These are phyloP conservation scores for Fonsecaea pedrosoi DNA, from an alignment of 2,329 filamentous ascomycete genomes.

Conservation along the genomic window DNA sequence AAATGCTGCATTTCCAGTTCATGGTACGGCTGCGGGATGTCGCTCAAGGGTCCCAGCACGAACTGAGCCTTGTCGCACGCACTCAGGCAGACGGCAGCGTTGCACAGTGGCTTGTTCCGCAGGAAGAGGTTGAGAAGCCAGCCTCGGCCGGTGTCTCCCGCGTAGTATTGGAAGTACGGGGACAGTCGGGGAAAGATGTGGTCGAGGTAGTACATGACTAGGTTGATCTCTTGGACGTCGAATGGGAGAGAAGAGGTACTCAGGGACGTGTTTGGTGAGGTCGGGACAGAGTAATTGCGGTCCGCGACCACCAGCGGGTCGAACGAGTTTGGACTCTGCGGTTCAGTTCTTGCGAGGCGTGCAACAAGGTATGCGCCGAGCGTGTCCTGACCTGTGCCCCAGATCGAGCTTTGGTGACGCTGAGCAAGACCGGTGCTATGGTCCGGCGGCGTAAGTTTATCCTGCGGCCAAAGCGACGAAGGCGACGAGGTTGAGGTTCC, in stretches of 20 bases:
- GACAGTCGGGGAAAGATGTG: slow-evolving; percentile 7
- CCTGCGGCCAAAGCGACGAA: background rate
- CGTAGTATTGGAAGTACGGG: slow-evolving; percentile 3
- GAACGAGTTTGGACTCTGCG: background rate
- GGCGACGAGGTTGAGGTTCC: background rate
- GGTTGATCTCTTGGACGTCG: slow-evolving; percentile 8
- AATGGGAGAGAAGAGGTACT: background rate
- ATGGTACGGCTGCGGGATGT: slow-evolving; percentile 16
- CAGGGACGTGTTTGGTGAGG: background rate
- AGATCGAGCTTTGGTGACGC: background rate
- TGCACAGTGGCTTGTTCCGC: slow-evolving; percentile 15
- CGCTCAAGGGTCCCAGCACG: slow-evolving; percentile 12
- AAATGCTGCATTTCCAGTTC: slow-evolving; percentile 20
- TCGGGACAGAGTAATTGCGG: background rate
- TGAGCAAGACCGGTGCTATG: background rate
- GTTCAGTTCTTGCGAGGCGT: background rate
- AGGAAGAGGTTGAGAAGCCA: slow-evolving; percentile 20
- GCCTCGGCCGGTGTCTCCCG: slow-evolving; percentile 12
- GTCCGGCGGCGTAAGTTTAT: background rate
- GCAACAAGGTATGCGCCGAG: background rate
- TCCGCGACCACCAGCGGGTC: background rate
- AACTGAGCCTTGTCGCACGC: slow-evolving; percentile 21
- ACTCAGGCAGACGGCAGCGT: slow-evolving; percentile 17
- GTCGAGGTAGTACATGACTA: slow-evolving; percentile 17
- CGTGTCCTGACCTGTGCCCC: background rate